Evolutionary conservation across 2,329 filamentous ascomycete species (phyloP).

Genomic region (Didymella glomerata): DNA sequence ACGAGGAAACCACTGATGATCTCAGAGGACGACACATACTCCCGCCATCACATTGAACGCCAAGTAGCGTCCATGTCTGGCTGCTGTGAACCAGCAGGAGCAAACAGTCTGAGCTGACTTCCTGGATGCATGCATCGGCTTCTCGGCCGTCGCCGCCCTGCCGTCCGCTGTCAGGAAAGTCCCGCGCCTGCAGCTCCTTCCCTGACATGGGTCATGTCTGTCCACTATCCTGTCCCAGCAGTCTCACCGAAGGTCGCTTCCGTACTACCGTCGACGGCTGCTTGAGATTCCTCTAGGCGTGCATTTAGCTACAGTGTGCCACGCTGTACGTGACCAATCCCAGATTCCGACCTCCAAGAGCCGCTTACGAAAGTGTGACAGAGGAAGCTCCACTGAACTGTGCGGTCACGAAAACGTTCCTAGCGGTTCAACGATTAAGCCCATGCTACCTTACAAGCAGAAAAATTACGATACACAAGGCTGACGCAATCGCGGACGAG

Average conservation of each 20-base stretch:
- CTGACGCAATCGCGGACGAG: background rate
- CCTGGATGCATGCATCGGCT: background rate
- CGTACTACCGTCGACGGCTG: constrained; percentile 1
- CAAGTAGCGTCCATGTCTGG: too few species aligned
- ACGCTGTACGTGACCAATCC: background rate
- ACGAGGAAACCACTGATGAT: background rate
- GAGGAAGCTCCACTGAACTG: background rate
- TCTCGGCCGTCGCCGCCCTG: constrained; percentile 1
- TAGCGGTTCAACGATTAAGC: background rate
- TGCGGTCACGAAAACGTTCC: background rate
- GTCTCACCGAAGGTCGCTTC: background rate
- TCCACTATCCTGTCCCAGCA: background rate
- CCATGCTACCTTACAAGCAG: background rate
- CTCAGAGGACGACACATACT: background rate
- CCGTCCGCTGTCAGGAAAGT: constrained; percentile 8
- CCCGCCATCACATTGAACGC: background rate
- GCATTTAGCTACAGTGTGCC: background rate
- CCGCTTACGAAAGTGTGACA: background rate
- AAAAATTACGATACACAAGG: background rate
- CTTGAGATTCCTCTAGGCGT: background rate
- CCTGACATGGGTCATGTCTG: background rate
- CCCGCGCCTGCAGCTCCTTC: background rate
- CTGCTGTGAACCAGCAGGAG: background rate
- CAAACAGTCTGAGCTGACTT: background rate
- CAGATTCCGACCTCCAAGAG: background rate